phyloP scores from a whole-genome alignment of 805 yeast species.

The Yamadazyma philogaea region DNA sequence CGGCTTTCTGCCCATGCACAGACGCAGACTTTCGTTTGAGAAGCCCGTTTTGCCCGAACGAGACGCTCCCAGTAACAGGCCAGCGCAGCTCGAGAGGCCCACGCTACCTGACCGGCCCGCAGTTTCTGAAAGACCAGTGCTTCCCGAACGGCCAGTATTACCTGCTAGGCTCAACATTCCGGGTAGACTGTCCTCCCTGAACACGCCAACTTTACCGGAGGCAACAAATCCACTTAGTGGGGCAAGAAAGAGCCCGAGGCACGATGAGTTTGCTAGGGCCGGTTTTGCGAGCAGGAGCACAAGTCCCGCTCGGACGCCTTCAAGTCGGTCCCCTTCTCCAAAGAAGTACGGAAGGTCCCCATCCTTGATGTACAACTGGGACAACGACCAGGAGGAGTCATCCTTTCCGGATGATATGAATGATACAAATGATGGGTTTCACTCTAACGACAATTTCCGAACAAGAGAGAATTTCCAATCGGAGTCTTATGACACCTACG shows the following conservation, averaged over 20 bases:
- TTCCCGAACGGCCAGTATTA: neutral
- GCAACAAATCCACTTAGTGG: conserved; percentile 9
- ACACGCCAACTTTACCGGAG: conserved; percentile 9
- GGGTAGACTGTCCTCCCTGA: neutral
- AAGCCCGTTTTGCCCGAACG: neutral
- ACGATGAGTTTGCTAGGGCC: conserved; percentile 3
- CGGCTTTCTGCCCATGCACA: neutral
- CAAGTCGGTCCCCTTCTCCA: conserved; percentile 29
- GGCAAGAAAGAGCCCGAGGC: neutral
- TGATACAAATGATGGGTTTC: neutral
- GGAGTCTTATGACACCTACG: neutral
- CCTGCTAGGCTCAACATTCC: too few species aligned
- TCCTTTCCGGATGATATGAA: neutral
- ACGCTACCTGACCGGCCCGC: neutral
- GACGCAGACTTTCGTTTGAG: neutral
- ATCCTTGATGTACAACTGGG: conserved; percentile 16
- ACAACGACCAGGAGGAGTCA: neutral
- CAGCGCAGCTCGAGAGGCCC: neutral
- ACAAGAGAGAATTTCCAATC: neutral
- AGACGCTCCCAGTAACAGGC: too few species aligned
- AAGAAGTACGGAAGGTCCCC: conserved; percentile 25
- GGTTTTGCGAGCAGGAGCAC: conserved; percentile 1
- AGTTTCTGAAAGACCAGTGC: neutral
- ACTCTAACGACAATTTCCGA: neutral
- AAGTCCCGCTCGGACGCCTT: neutral